phyloP scores from a whole-genome alignment of 1,139 yeast species.

The Arxiozyma telluris region DNA sequence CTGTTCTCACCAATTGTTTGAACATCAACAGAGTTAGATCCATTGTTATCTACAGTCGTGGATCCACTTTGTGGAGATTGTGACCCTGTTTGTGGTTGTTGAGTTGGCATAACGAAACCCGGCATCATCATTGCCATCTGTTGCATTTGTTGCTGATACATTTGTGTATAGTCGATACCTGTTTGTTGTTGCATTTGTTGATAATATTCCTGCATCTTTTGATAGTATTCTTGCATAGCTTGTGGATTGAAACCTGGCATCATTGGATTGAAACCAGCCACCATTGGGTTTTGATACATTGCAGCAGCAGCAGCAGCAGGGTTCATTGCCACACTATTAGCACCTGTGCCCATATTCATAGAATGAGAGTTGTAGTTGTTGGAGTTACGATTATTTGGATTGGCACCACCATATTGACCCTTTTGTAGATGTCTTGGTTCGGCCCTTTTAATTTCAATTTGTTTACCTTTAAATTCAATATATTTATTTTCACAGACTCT shows the following conservation, averaged over 20 bases:
- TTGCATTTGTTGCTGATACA: constrained; percentile 38
- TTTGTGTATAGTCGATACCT: constrained; percentile 32
- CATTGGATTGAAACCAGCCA: constrained; percentile 39
- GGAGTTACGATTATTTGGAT: constrained; percentile 26
- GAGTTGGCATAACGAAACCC: constrained; percentile 41
- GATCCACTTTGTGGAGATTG: neutral
- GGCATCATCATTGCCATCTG: constrained; percentile 46
- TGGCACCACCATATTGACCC: constrained; percentile 27
- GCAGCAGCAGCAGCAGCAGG: constrained; percentile 15
- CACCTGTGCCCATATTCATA: constrained; percentile 4
- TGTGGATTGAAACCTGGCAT: constrained; percentile 69
- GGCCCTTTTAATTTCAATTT: constrained; percentile 96
- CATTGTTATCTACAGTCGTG: neutral
- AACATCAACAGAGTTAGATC: constrained; percentile 8
- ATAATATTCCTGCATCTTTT: constrained; percentile 74
- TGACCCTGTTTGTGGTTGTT: constrained; percentile 10
- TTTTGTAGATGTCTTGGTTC: constrained; percentile 72
- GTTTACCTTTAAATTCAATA: constrained; percentile 75
- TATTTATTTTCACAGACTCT: constrained; percentile 78
- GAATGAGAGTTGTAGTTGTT: constrained; percentile 25
- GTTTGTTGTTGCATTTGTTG: constrained; percentile 48
- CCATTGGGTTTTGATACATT: constrained; percentile 31
- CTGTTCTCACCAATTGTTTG: constrained; percentile 25
- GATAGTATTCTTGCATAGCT: constrained; percentile 84
- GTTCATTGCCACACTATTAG: constrained; percentile 7